These are phyloP conservation scores for Irpex sp. DNA, from an alignment of 1,284 basidiomycete genomes.

Conservation along the genomic window DNA sequence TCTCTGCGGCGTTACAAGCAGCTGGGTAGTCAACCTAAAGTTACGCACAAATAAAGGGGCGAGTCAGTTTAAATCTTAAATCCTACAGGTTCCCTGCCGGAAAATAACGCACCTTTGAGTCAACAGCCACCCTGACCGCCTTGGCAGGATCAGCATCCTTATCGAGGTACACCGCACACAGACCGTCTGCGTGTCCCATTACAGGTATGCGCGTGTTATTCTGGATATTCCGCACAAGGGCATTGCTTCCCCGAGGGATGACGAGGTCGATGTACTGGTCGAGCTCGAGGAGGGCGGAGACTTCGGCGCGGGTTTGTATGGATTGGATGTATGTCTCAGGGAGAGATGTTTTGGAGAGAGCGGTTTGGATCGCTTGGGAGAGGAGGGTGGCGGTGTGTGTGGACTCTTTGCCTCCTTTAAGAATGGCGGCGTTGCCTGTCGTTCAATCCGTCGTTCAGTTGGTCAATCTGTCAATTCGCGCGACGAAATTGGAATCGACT, in stretches of 20 bases:
- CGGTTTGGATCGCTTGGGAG: conserved; percentile 76
- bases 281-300: conserved; percentile 81
- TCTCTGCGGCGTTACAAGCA: conserved; percentile 95
- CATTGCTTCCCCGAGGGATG: conserved; percentile 93
- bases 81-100: no score
- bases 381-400: conserved; percentile 74
- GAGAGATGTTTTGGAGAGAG: conserved; percentile 70
- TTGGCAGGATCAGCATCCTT: conserved; percentile 76
- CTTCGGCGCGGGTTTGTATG: conserved; percentile 90
- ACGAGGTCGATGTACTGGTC: conserved; percentile 96
- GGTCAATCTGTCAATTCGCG: no score
- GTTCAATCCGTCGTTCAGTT: conserved; percentile 2
- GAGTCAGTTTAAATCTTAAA: no score
- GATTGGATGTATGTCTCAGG: conserved; percentile 86
- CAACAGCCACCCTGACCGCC: conserved; percentile 79
- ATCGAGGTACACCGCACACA: conserved; percentile 91
- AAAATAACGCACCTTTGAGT: conserved; percentile 74
- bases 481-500: background rate
- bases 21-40: conserved; percentile 92
- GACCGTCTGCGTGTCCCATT: conserved; percentile 98
- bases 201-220: conserved; percentile 91
- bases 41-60: background rate
- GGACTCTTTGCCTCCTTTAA: conserved; percentile 97
- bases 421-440: conserved; percentile 87
- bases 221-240: conserved; percentile 87